Base-by-base conservation (phyloP, 106 monocot species). In the Allium sativum region DNA sequence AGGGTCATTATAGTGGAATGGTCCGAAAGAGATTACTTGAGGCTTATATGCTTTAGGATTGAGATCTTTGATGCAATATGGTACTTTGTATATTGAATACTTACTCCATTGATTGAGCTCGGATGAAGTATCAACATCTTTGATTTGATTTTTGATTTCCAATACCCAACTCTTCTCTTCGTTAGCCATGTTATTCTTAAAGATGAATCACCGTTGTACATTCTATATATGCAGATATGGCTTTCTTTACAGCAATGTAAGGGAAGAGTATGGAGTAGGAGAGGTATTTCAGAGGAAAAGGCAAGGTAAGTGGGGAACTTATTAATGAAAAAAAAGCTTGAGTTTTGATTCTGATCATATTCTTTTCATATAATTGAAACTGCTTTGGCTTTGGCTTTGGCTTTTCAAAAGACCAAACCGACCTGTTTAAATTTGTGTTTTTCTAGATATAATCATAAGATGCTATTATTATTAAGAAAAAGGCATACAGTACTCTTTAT, bases 11-110 rank as follows among this genome's bases (percentile, higher is more conserved):
- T 81, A 70, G 68, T 84, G 92, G 80, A 77, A 81, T 4, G 87
- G 92, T 48, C 92, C 92, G 44, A 87, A 81, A 44, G 87, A 87
- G 45, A 77, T 79, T 6, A 81, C 56, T 57, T 76, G 80, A 3
- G 92, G 92, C 45, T 55, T 67, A 76, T 87, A 88, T 18, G 81
- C 92, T 21, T 63, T 71, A 20, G 47, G 53, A 66, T 87, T 87
- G 64, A 87, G 70, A 20, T 84, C 76, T 55, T 74, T 82, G 78
- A 90, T 69, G 81, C 76, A 79, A 19, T 60, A 51, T 0, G 89
- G 89, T 8, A 89, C 76, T 22, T 21, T 64, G 71, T 89, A 85
- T 44, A 85, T 85, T 44, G 68, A 74, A 7, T 72, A 71, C 61
- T 79, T 76, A 21, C 51, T 58, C 89, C 82, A 85, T 3, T 45